phyloP scores from a whole-genome alignment of 108 stramenopile species.

The Conticribra guillardii region DNA sequence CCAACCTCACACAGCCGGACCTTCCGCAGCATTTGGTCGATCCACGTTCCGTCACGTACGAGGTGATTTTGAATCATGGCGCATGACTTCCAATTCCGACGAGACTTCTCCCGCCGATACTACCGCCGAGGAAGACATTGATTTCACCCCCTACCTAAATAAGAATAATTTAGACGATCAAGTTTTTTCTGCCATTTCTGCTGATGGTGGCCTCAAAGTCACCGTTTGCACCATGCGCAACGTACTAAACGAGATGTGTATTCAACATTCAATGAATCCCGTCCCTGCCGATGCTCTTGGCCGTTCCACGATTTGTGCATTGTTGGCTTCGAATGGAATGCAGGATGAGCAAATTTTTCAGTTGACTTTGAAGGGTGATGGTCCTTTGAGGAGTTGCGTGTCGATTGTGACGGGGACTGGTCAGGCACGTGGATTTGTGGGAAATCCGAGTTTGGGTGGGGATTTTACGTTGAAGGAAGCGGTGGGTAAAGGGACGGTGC shows the following conservation, averaged over 20 bases:
- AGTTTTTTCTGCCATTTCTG: constrained; percentile 82
- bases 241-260: constrained; percentile 81
- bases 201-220: constrained; percentile 80
- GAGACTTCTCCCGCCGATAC: constrained; percentile 16
- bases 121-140: too few relatives aligned
- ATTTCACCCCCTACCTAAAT: constrained; percentile 51
- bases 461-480: constrained; percentile 70
- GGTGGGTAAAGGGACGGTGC: constrained; percentile 73
- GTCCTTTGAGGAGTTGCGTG: constrained; percentile 76
- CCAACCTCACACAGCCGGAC: neutral
- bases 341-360: constrained; percentile 86
- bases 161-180: constrained; percentile 79
- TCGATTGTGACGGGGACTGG: constrained; percentile 74
- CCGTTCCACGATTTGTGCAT: constrained; percentile 63
- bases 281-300: constrained; percentile 77
- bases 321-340: constrained; percentile 84
- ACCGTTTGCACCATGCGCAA: constrained; percentile 84
- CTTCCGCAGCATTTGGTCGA: constrained; percentile 27
- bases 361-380: constrained; percentile 79
- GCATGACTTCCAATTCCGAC: constrained; percentile 13
- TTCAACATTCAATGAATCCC: constrained; percentile 77
- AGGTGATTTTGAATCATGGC: constrained; percentile 28
- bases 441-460: constrained; percentile 71
- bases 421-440: constrained; percentile 77
- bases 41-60: constrained; percentile 21